Evolutionary conservation across 1,284 basidiomycete genomes (phyloP).

Genomic region (Fomitopsis palustris): DNA sequence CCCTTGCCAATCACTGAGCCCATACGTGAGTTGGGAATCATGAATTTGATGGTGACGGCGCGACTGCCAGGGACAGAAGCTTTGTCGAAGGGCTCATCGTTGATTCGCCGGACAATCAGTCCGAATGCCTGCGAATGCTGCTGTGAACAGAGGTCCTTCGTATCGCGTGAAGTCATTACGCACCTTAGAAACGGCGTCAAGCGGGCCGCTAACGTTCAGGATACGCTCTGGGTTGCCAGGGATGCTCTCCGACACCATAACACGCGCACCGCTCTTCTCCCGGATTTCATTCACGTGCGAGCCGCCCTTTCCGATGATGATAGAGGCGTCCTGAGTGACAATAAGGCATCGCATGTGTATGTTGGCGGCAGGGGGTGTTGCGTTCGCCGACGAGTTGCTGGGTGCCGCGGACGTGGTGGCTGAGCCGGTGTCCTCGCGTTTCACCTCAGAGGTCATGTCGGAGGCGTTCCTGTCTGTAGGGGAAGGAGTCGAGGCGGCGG

Average conservation of each 20-base stretch:
- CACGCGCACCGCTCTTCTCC: constrained; percentile 93
- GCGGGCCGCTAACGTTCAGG: constrained; percentile 93
- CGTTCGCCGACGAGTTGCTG: constrained; percentile 28
- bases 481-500: constrained; percentile 14
- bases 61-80: constrained; percentile 97
- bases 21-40: constrained; percentile 99
- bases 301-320: constrained; percentile 97
- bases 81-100: constrained; percentile 98
- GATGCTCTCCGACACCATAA: constrained; percentile 95
- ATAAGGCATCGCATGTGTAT: constrained; percentile 96
- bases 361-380: constrained; percentile 56
- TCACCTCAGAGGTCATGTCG: constrained; percentile 21
- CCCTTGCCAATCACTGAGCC: constrained; percentile 98
- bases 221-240: constrained; percentile 98
- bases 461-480: constrained; percentile 2
- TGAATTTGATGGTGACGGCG: constrained; percentile 99
- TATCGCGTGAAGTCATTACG: constrained; percentile 20
- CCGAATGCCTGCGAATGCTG: constrained; percentile 81
- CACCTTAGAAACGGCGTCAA: constrained; percentile 98
- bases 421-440: constrained; percentile 28
- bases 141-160: background rate
- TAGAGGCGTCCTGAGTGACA: constrained; percentile 97
- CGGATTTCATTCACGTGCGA: constrained; percentile 98
- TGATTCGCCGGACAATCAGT: constrained; percentile 97
- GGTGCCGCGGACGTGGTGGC: constrained; percentile 41